Base-by-base conservation (phyloP, 352 stramenopile species). In the Globisporangium iwayamae region DNA sequence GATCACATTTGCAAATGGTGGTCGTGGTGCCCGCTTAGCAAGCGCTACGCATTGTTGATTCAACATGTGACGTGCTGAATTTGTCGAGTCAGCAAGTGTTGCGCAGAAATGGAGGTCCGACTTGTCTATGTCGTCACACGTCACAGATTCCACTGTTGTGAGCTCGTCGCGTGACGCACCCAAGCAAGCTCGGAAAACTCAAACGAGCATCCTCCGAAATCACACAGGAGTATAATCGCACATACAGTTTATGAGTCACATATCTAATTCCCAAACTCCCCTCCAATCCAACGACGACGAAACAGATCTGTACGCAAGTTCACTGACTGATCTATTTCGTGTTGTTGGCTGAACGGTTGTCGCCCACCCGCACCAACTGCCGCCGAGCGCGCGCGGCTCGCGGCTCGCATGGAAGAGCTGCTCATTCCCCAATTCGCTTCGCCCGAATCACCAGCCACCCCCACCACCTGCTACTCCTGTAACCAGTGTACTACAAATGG, bases 391-490 rank as follows among this genome's bases (percentile, higher is more conserved):
- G 25, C 25, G 25, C 25, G 25, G 39, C 39, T 14, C 14, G 39
- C 39, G 8, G 30, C 14, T 7, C 30, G 51, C 16, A 38, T 22
- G 30, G 18, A 34, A 32, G 13, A 57, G n/a, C 47, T 47, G 47
- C 59, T 58, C 59, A 65, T 52, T 58, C 47, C 59, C 18, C 47
- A 65, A 65, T 51, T 65, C n/a, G n/a, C 47, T 52, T 51, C 16
- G 47, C 32, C 34, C 46, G 38, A 65, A 65, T 56, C 59, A 20
- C 47, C 52, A 32, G 41, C 16, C 51, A 39, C 25, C 25, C 28
- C 50, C 25, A 28, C 25, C 25, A 30, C 20, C 45, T 30, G n/a
- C 45, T 30, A 41, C 36, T 41, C 36, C 20, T 30, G 36, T n/a
- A 7, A 32, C 5, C 36, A 64, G 48, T 30, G 30, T 32, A 57